Evolutionary conservation across 2,329 filamentous ascomycete species (phyloP).

Genomic region (Sporothrix globosa): DNA sequence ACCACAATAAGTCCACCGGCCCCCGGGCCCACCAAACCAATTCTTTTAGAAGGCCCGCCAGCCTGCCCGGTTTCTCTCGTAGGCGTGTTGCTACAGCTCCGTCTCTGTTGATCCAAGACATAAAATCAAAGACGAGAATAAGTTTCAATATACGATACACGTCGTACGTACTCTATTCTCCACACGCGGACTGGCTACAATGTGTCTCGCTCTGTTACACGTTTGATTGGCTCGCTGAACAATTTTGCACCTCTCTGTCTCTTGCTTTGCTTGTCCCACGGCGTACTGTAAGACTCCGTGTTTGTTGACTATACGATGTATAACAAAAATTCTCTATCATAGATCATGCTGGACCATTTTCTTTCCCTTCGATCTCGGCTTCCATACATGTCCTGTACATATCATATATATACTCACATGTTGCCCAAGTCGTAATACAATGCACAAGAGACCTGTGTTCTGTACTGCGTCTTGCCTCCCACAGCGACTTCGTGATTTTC

Average conservation of each 20-base stretch:
- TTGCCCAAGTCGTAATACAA: neutral
- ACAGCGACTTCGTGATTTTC: neutral
- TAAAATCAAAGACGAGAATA: neutral
- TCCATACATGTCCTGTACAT: constrained; percentile 31
- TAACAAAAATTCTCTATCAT: neutral
- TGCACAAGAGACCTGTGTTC: neutral
- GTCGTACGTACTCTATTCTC: neutral
- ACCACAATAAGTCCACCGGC: neutral
- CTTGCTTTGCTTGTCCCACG: neutral
- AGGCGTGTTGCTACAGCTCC: neutral
- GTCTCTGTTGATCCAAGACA: neutral
- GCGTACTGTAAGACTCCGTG: constrained; percentile 21
- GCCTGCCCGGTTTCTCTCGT: constrained; percentile 11
- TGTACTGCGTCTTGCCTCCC: constrained; percentile 4
- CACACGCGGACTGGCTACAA: neutral
- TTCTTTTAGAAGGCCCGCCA: neutral
- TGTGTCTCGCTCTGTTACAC: constrained; percentile 13
- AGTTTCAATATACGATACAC: neutral
- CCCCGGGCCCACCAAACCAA: neutral
- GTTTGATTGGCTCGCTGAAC: neutral
- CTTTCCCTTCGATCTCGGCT: constrained; percentile 31
- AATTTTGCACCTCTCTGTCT: neutral
- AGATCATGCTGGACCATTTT: neutral
- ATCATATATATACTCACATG: neutral
- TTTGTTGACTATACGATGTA: neutral